Base-by-base conservation (phyloP, 2,329 filamentous ascomycete genomes). In the Penicillium sp. region DNA sequence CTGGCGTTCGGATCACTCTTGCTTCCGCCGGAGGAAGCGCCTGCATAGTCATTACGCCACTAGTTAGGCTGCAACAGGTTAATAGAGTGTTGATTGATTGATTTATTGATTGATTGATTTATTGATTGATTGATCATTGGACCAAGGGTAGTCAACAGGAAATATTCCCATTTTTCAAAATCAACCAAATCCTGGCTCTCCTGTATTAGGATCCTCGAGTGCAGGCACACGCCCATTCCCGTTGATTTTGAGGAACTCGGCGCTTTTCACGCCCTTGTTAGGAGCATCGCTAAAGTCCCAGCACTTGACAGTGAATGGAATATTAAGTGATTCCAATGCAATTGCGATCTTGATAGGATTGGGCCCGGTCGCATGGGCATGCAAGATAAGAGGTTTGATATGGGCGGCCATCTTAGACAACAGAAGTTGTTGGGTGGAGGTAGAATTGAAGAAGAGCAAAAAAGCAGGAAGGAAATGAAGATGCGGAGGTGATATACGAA, bases 131-230 rank as follows among this genome's bases (percentile, higher is more conserved):
- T n/a, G n/a, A n/a, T 76, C 77, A 81, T 80, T 0, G 80, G 80
- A 0, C 75, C 80, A 49, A 81, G 62, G 0, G 76, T 79, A 0
- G 74, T 75, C 22, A 82, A 61, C 24, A 81, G 66, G 61, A 82
- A 80, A 62, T 77, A 80, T 54, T 76, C 77, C 81, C 80, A 82
- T 62, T 81, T 81, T 49, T 82, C 80, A 44, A 81, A 80, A 61
- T 81, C 79, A 0, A 81, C 79, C 3, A 68, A 58, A 22, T 79
- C 79, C 60, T 82, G 80, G 44, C 64, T 70, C 70, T 12, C 75
- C 76, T 1, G 75, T 79, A 65, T 79, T 78, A 1, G 75, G 76
- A 51, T 79, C 77, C 56, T 76, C 72, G n/a, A 79, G 61, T 4
- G 73, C 73, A 1, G 78, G 76, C 58, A 77, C 73, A 17, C 81